Evolutionary conservation across 257 asterid genomes (phyloP), one percentile per base, ranked within the genome.

Genomic region (Craterostigma plantagineum): DNA sequence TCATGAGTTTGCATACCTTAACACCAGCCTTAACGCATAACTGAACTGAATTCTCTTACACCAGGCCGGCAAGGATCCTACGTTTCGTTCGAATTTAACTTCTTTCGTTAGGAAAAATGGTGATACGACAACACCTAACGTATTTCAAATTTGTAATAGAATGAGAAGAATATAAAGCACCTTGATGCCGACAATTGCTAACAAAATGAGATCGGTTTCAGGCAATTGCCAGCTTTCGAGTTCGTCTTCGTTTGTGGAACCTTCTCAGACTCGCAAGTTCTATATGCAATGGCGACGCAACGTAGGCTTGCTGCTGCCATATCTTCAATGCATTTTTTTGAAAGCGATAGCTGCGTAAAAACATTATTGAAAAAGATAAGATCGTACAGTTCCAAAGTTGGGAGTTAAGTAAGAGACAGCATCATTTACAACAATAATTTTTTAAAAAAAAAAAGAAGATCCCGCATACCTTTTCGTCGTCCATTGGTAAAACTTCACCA

Each of bases 101-200:
- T n/a, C n/a, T n/a, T n/a, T n/a, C n/a, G n/a, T n/a, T n/a, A 33
- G 18, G 14, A 9, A 46, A 46, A 33, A 1, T 27, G 14, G 40
- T 35, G 18, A 34, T 13, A 34, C 51, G 14, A 14, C 51, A 46
- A n/a, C n/a, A n/a, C n/a, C n/a, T n/a, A n/a, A n/a, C n/a, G n/a
- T n/a, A n/a, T n/a, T 34, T 34, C 37, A 34, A 6, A 34, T 34
- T 34, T 6, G 13, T 4, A 38, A 38, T 4, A 38, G 13, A 11
- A 38, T 7, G 13, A 38, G 11, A 38, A 9, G 51, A 14, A 18
- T 35, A 13, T 42, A 35, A 12, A 42, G 43, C 50, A 72, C 94
- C 92, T 86, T 84, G 56, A 80, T 71, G 40, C 92, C 92, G 48
- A 64, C 71, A 60, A 78, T 62, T 6, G 86, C 81, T 7, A 78